These are phyloP conservation scores for Jackrogersella minutella DNA, from an alignment of 495 filamentous ascomycete species.

Conservation along the genomic window DNA sequence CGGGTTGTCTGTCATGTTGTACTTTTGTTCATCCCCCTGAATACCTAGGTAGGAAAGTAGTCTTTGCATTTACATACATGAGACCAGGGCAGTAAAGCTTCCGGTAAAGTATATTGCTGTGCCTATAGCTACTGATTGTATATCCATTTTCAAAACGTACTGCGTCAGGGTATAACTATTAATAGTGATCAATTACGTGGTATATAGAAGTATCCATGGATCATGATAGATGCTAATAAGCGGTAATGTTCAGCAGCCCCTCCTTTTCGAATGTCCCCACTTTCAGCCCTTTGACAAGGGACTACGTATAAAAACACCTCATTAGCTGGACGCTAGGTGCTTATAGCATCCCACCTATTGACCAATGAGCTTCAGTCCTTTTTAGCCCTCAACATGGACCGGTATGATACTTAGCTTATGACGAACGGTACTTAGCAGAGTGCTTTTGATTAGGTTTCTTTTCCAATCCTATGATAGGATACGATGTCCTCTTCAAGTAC, in stretches of 20 bases:
- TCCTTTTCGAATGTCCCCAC: constrained; percentile 4
- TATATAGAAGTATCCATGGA: too few relatives aligned
- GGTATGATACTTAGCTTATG: constrained; percentile 14
- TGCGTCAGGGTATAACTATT: background rate
- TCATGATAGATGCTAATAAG: too few relatives aligned
- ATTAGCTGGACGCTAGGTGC: too few relatives aligned
- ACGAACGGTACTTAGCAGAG: background rate
- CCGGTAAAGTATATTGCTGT: too few relatives aligned
- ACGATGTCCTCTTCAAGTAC: background rate
- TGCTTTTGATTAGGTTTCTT: background rate
- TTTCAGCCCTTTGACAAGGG: constrained; percentile 15
- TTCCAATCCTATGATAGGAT: background rate
- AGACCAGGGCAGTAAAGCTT: too few relatives aligned
- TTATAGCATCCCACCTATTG: constrained; percentile 1
- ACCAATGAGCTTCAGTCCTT: constrained; percentile 1
- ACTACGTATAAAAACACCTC: constrained; percentile 9
- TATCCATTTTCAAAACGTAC: too few relatives aligned
- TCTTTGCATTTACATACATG: too few relatives aligned
- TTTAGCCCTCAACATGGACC: constrained; percentile 21
- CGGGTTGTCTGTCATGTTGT: too few relatives aligned
- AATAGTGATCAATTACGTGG: background rate
- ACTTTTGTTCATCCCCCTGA: too few relatives aligned
- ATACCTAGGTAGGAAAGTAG: too few relatives aligned
- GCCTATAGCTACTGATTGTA: too few relatives aligned
- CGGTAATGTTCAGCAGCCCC: too few relatives aligned